Percentiles rank a stretch among this genome's conserved stretches.
Conservation (phyloP, 768 basidiomycete genomes). For the Erythrobasidium yunnanense region DNA sequence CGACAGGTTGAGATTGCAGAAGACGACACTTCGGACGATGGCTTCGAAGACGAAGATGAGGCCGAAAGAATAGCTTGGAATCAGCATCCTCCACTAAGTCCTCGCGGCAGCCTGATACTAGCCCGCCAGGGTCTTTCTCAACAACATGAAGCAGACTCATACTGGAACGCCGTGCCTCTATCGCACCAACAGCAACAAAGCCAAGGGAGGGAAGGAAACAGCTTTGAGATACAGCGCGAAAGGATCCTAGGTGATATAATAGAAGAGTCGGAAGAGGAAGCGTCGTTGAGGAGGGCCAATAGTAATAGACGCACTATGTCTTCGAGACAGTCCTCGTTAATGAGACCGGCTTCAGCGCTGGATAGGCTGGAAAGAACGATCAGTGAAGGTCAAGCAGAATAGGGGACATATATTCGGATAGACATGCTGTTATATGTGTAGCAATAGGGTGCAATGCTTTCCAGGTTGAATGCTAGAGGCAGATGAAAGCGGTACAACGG, state of each 20-base stretch:
- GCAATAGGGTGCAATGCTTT: no score
- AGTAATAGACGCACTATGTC: not conserved
- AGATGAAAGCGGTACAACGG: no score
- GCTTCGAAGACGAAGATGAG: slow-evolving; percentile 8
- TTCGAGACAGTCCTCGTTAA: not conserved
- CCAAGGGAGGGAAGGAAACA: no score
- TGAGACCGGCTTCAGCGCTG: not conserved
- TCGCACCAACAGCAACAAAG: no score
- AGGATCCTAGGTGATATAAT: not conserved
- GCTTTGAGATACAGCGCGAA: not conserved
- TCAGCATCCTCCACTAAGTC: not conserved
- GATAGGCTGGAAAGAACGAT: slow-evolving; percentile 6
- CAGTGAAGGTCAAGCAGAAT: no score
- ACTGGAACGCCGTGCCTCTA: slow-evolving; percentile 7
- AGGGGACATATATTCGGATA: no score
- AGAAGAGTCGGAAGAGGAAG: slow-evolving; percentile 4
- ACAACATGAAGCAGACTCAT: not conserved
- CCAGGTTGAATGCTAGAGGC: no score
- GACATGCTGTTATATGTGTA: no score
- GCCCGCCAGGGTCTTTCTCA: not conserved
- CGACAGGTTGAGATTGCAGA: no score
- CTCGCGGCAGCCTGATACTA: not conserved
- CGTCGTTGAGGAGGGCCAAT: not conserved
- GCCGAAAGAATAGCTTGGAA: not conserved
- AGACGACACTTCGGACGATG: no score